phyloP scores from a whole-genome alignment of 345 rosid species.

The Salix exigua region DNA sequence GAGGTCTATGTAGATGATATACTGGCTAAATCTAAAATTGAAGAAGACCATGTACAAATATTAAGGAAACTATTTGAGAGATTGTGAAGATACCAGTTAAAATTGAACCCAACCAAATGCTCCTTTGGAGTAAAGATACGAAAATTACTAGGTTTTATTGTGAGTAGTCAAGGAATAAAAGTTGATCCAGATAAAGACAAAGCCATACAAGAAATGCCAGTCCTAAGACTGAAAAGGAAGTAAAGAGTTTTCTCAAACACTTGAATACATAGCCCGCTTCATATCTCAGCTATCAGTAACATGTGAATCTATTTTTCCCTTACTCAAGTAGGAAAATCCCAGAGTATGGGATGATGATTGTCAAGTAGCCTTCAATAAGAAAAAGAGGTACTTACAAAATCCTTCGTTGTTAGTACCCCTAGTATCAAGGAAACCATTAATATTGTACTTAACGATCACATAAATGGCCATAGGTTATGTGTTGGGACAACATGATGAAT shows the following conservation, averaged over 20 bases:
- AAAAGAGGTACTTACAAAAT: not conserved
- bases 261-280: not conserved
- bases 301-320: fast-evolving
- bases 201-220: not conserved
- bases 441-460: not conserved
- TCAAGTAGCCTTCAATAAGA: not conserved
- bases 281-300: not conserved
- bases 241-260: not conserved
- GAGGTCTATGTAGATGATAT: too few relatives aligned
- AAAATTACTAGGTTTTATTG: not conserved
- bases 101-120: not conserved
- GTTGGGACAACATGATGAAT: not conserved
- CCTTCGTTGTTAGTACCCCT: not conserved
- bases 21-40: too few relatives aligned
- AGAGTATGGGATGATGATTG: not conserved
- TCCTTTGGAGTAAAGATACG: not conserved
- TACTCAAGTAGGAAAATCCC: not conserved
- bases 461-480: fast-evolving
- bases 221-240: not conserved
- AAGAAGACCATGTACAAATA: too few relatives aligned
- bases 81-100: fast-evolving
- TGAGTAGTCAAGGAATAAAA: not conserved
- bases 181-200: not conserved
- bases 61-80: too few relatives aligned
- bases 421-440: not conserved